Evolutionary conservation across 2,329 filamentous ascomycete species (phyloP).

Genomic region (Dryadomyces quercivorus): DNA sequence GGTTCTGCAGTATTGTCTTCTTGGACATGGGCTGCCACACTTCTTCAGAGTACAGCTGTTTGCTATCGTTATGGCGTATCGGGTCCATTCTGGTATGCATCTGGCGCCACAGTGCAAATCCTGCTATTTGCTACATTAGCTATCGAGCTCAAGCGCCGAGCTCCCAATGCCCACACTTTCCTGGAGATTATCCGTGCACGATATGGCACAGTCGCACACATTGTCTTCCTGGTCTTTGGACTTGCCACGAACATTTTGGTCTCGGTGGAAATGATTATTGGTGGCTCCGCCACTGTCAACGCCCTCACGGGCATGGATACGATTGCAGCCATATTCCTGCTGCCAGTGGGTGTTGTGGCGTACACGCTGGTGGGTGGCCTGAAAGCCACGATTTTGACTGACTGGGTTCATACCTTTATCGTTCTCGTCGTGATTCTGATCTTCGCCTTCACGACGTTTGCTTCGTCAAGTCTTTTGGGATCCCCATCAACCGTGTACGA

Average conservation of each 20-base stretch:
- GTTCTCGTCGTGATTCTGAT: conserved; percentile 75
- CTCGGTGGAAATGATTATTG: conserved; percentile 78
- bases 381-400: conserved; percentile 78
- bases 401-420: conserved; percentile 78
- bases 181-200: conserved; percentile 73
- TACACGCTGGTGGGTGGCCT: conserved; percentile 72
- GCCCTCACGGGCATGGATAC: conserved; percentile 64
- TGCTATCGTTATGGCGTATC: conserved; percentile 67
- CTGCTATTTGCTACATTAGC: conserved; percentile 82
- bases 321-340: conserved; percentile 70
- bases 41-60: conserved; percentile 69
- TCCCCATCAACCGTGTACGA: conserved; percentile 71
- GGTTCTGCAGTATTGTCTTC: conserved; percentile 83
- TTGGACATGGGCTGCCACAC: conserved; percentile 85
- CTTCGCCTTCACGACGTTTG: conserved; percentile 74
- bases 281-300: conserved; percentile 63
- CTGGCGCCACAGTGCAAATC: conserved; percentile 73
- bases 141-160: conserved; percentile 77
- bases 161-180: conserved; percentile 78
- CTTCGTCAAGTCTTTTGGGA: conserved; percentile 58
- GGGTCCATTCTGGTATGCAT: conserved; percentile 49
- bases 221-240: conserved; percentile 72
- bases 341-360: conserved; percentile 67
- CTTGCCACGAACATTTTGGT: conserved; percentile 79
- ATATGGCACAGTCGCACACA: conserved; percentile 60